Evolutionary conservation across 805 yeast genomes (phyloP).

Genomic region (Ogataea ramenticola): DNA sequence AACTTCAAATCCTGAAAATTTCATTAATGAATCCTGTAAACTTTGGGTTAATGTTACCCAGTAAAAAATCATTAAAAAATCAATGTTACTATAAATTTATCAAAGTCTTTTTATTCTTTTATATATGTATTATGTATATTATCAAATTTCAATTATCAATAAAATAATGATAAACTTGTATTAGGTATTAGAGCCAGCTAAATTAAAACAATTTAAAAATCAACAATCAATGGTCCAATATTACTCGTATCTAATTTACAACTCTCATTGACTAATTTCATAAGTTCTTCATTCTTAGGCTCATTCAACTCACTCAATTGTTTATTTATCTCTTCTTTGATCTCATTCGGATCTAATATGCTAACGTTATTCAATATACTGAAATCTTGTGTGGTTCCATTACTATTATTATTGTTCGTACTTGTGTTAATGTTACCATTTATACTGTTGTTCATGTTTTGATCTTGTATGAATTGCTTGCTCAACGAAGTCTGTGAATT

Average conservation of each 20-base stretch:
- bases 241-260: conserved; percentile 3
- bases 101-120: background rate
- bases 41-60: conserved; percentile 35
- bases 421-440: background rate
- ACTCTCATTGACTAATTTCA: conserved; percentile 1
- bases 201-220: conserved; percentile 2
- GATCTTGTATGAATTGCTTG: background rate
- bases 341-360: background rate
- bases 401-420: background rate
- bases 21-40: conserved; percentile 26
- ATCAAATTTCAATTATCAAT: no score
- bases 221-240: conserved; percentile 7
- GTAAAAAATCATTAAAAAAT: no score
- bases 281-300: background rate
- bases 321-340: background rate
- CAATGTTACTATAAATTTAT: no score
- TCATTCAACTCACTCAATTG: background rate
- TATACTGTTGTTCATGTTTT: background rate
- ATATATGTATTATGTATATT: background rate
- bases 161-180: no score
- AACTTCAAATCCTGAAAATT: conserved; percentile 13
- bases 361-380: background rate
- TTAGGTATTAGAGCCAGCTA: conserved; percentile 1
- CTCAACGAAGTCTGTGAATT: background rate
- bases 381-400: background rate